phyloP scores from a whole-genome alignment of 371 early-diverging fungal species.

The Mortierella sp. region DNA sequence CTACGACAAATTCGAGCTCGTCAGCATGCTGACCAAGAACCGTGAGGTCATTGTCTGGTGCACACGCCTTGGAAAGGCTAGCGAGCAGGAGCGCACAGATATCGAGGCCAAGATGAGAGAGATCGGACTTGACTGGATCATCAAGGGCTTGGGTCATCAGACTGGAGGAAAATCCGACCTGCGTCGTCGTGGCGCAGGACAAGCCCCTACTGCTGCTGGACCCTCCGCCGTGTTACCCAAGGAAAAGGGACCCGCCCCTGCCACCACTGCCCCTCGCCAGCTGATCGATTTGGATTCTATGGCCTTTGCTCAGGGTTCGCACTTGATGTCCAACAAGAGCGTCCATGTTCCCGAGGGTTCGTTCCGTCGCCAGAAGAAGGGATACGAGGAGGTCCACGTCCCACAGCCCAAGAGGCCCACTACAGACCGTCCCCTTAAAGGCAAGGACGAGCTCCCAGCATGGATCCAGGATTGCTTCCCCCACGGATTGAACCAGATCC shows the following conservation, averaged over 20 bases:
- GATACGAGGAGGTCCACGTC: conserved; percentile 97
- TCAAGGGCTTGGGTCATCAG: conserved; percentile 71
- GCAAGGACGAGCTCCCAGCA: conserved; percentile 81
- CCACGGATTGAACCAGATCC: conserved; percentile 89
- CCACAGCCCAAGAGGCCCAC: conserved; percentile 90
- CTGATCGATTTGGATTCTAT: conserved; percentile 87
- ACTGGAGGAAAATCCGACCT: conserved; percentile 69
- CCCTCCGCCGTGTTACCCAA: conserved; percentile 58
- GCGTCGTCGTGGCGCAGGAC: conserved; percentile 78
- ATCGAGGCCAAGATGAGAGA: conserved; percentile 49
- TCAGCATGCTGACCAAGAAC: conserved; percentile 88
- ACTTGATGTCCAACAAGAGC: conserved; percentile 97
- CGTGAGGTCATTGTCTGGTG: conserved; percentile 94
- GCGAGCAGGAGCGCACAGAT: conserved; percentile 44
- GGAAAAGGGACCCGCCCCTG: conserved; percentile 53
- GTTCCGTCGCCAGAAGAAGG: conserved; percentile 92
- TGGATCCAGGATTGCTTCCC: conserved; percentile 93
- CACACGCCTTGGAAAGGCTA: conserved; percentile 85
- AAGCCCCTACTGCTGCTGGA: conserved; percentile 77
- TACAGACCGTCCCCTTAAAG: conserved; percentile 78
- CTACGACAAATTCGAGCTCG: conserved; percentile 94
- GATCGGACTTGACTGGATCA: conserved; percentile 71
- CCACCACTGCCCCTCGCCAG: conserved; percentile 69
- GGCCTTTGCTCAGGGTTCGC: conserved; percentile 92
- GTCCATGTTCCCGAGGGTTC: conserved; percentile 95